Evolutionary conservation across 345 rosid species (phyloP).

Genomic region (Salix caprea): DNA sequence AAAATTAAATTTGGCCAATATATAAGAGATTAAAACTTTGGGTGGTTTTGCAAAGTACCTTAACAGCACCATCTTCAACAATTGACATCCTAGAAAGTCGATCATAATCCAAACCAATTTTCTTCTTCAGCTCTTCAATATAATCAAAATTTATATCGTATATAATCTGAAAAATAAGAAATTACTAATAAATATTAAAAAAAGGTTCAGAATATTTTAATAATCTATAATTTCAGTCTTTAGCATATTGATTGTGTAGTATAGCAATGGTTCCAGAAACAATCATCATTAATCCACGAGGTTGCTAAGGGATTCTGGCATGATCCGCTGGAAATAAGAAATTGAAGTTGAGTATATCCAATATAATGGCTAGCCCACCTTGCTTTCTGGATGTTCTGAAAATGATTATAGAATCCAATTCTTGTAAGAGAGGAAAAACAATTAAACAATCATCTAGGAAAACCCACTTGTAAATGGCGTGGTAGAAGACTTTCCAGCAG

Average conservation of each 20-base stretch:
- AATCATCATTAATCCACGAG: too few species aligned
- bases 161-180: slow-evolving; percentile 35
- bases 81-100: slow-evolving; percentile 45
- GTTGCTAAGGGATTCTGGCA: too few species aligned
- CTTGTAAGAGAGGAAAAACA: background rate
- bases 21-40: too few species aligned
- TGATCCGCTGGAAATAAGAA: too few species aligned
- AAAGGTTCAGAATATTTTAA: background rate
- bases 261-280: too few species aligned
- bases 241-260: too few species aligned
- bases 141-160: slow-evolving; percentile 42
- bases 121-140: slow-evolving; percentile 43
- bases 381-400: background rate
- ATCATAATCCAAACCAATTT: slow-evolving; percentile 40
- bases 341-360: too few species aligned
- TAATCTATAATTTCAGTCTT: too few species aligned
- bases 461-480: slow-evolving; percentile 44
- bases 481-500: slow-evolving; percentile 42
- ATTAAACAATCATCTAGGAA: background rate
- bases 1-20: too few species aligned
- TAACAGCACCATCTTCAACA: slow-evolving; percentile 47
- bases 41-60: slow-evolving; percentile 22
- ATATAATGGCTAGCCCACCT: too few species aligned
- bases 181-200: background rate
- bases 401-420: background rate